Evolutionary conservation across 2,329 filamentous ascomycete genomes (phyloP).

Genomic region (Xylaria digitata): DNA sequence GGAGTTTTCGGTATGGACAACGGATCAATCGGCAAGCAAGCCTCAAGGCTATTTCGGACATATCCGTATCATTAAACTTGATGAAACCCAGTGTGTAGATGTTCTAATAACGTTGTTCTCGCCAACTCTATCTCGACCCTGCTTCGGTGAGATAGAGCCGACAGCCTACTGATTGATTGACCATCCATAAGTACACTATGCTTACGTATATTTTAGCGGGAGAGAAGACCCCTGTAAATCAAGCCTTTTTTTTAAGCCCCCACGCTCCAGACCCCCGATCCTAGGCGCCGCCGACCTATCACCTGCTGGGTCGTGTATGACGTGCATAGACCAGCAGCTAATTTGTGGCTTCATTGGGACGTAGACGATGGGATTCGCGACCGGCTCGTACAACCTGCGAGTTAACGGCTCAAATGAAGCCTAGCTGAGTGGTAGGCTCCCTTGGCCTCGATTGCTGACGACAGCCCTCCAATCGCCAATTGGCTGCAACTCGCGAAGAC

Average conservation of each 20-base stretch:
- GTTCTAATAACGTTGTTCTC: too few relatives aligned
- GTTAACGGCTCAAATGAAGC: neutral
- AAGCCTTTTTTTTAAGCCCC: neutral
- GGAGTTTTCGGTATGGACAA: too few relatives aligned
- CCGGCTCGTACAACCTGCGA: neutral
- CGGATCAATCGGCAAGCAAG: too few relatives aligned
- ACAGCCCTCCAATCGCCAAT: neutral
- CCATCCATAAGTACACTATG: too few relatives aligned
- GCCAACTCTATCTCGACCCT: too few relatives aligned
- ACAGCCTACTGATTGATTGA: neutral
- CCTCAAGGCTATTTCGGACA: too few relatives aligned
- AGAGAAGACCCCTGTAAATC: too few relatives aligned
- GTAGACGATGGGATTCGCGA: neutral
- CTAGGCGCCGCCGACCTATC: conserved; percentile 12
- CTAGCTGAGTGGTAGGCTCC: neutral
- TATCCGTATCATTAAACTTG: too few relatives aligned
- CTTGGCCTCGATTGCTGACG: neutral
- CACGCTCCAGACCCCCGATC: neutral
- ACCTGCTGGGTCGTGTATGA: neutral
- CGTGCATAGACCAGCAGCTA: conserved; percentile 12
- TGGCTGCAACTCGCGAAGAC: neutral
- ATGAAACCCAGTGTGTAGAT: too few relatives aligned
- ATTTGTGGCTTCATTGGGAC: neutral
- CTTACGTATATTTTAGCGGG: too few relatives aligned
- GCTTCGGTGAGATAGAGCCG: too few relatives aligned